Evolutionary conservation across 495 filamentous ascomycete species (phyloP).

Genomic region (Trichoderma gamsii): DNA sequence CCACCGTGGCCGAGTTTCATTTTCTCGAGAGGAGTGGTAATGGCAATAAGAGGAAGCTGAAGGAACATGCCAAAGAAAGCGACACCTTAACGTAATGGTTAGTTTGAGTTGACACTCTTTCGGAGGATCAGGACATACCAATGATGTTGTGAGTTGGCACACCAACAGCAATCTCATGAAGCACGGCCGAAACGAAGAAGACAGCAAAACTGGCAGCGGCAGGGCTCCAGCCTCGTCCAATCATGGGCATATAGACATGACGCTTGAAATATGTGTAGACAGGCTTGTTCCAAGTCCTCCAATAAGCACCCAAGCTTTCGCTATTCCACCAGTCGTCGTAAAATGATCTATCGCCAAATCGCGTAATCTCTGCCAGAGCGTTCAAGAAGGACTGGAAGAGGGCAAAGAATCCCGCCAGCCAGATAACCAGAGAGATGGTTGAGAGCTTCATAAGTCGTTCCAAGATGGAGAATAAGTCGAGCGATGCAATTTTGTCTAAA

Average conservation of each 20-base stretch:
- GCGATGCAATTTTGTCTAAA: conserved; percentile 72
- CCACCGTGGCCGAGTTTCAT: conserved; percentile 63
- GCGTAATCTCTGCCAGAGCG: conserved; percentile 81
- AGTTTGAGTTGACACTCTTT: no score
- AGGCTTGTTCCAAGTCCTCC: conserved; percentile 95
- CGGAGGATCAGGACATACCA: conserved; percentile 42
- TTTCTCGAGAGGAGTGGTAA: conserved; percentile 72
- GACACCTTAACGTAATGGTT: conserved; percentile 63
- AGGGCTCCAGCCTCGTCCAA: conserved; percentile 71
- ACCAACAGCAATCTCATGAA: conserved; percentile 91
- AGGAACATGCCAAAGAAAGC: conserved; percentile 91
- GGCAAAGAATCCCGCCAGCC: conserved; percentile 95
- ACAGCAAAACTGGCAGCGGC: conserved; percentile 64
- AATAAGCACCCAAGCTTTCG: conserved; percentile 76
- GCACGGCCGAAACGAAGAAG: conserved; percentile 75
- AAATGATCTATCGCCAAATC: conserved; percentile 88
- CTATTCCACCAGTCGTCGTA: conserved; percentile 99
- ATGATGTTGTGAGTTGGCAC: conserved; percentile 94
- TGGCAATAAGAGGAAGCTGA: conserved; percentile 78
- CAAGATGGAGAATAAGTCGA: conserved; percentile 74
- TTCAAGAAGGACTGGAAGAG: conserved; percentile 88
- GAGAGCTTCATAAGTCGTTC: conserved; percentile 92
- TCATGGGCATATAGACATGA: conserved; percentile 81
- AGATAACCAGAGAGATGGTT: conserved; percentile 88
- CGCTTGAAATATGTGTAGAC: conserved; percentile 93